Evolutionary conservation across 768 basidiomycete species (phyloP).

Genomic region (Boletus huronensis): DNA sequence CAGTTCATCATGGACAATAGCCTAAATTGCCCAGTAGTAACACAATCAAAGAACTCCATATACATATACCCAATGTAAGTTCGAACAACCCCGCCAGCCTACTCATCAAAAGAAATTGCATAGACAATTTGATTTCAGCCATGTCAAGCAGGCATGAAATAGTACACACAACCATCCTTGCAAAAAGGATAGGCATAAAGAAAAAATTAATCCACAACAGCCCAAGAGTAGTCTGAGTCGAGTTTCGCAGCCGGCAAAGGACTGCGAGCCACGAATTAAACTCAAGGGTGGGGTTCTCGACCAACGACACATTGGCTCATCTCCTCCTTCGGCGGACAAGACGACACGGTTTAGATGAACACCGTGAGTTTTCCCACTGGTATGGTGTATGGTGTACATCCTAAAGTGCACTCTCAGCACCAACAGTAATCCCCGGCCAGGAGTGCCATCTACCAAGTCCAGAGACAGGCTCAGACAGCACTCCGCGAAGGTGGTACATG

Average conservation of each 20-base stretch:
- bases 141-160: neutral
- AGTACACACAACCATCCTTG: neutral
- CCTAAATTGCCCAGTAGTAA: no score
- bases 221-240: slow-evolving; percentile 25
- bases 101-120: neutral
- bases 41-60: no score
- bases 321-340: slow-evolving; percentile 6
- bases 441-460: no score
- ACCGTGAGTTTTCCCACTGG: neutral
- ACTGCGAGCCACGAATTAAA: slow-evolving; percentile 24
- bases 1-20: no score
- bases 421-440: neutral
- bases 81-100: no score
- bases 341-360: neutral
- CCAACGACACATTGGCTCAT: neutral
- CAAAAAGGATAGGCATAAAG: neutral
- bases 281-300: slow-evolving; percentile 10
- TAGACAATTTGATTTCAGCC: neutral
- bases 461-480: no score
- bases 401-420: no score
- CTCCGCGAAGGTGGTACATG: no score
- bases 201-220: slow-evolving; percentile 12
- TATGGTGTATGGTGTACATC: neutral
- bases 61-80: no score
- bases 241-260: slow-evolving; percentile 12